Percentiles rank a stretch among this genome's conserved stretches.
Conservation (phyloP, 129 eudicot species). For the Kitagawia praeruptora region DNA sequence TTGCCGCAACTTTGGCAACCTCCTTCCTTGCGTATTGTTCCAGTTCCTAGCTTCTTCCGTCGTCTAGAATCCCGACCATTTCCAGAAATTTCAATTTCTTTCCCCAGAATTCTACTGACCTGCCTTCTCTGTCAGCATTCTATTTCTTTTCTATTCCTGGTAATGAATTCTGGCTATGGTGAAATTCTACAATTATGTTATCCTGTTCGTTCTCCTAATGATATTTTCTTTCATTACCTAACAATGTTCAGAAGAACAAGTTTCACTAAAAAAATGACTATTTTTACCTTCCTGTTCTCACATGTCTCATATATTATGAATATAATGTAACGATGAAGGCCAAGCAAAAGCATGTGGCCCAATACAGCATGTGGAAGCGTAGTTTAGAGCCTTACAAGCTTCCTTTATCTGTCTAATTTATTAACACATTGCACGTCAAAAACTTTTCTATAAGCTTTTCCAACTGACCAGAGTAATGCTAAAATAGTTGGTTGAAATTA, state of each 20-base stretch:
- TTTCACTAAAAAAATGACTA: neutral
- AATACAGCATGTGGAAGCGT: neutral
- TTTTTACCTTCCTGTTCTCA: neutral
- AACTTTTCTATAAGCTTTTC: constrained; percentile 1
- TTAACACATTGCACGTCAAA: neutral
- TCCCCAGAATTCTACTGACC: neutral
- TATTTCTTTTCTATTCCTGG: neutral
- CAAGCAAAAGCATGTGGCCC: neutral
- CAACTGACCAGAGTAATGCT: neutral
- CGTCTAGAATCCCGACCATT: neutral
- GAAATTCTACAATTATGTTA: neutral
- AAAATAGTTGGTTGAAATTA: neutral
- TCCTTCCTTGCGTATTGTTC: neutral
- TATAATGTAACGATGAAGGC: neutral
- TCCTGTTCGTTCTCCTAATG: neutral
- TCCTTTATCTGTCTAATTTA: neutral
- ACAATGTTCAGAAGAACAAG: neutral
- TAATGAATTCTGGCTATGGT: neutral
- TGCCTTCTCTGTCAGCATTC: neutral
- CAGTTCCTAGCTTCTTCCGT: neutral
- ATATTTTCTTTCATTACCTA: neutral
- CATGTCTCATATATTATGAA: neutral
- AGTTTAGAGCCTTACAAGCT: neutral
- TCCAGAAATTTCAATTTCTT: neutral
- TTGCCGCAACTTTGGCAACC: neutral